phyloP scores from a whole-genome alignment of 2,329 filamentous ascomycete genomes.

The Colletotrichum gloeosporioides region DNA sequence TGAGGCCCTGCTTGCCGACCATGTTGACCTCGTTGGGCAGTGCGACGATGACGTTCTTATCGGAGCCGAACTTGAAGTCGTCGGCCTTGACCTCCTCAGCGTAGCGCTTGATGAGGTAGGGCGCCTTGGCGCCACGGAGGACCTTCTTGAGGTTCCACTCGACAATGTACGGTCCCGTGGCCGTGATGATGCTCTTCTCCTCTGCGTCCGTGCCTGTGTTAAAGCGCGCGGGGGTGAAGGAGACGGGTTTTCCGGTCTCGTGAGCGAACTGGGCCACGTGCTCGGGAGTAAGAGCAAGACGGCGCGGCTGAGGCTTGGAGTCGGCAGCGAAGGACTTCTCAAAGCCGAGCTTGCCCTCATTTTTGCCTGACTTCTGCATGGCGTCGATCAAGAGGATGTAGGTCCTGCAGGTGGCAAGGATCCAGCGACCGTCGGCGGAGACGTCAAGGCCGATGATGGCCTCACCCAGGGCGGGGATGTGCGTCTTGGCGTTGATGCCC shows the following conservation, averaged over 20 bases:
- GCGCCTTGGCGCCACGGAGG: slow-evolving; percentile 78
- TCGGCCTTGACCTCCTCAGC: slow-evolving; percentile 95
- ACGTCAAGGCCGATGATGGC: slow-evolving; percentile 95
- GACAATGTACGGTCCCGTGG: slow-evolving; percentile 94
- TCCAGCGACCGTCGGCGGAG: slow-evolving; percentile 93
- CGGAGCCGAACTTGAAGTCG: slow-evolving; percentile 96
- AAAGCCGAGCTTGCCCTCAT: slow-evolving; percentile 97
- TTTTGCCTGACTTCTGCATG: slow-evolving; percentile 90
- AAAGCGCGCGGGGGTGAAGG: slow-evolving; percentile 92
- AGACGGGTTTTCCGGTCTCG: slow-evolving; percentile 85
- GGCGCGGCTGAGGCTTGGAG: slow-evolving; percentile 89
- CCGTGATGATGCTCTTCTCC: slow-evolving; percentile 95
- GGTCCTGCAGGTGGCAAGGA: slow-evolving; percentile 91
- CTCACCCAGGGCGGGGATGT: slow-evolving; percentile 93
- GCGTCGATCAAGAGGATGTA: slow-evolving; percentile 95
- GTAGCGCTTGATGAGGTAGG: slow-evolving; percentile 97
- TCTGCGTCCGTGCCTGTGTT: slow-evolving; percentile 82
- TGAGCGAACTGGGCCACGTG: slow-evolving; percentile 98
- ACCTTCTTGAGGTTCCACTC: slow-evolving; percentile 97
- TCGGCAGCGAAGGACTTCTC: slow-evolving; percentile 93
- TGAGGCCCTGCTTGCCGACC: slow-evolving; percentile 85
- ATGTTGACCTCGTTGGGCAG: slow-evolving; percentile 98
- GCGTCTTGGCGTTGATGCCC: slow-evolving; percentile 96
- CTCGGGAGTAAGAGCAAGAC: slow-evolving; percentile 84
- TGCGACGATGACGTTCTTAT: slow-evolving; percentile 98